Evolutionary conservation across 2,329 filamentous ascomycete species (phyloP).

Genomic region (Trichoderma semiorbis): DNA sequence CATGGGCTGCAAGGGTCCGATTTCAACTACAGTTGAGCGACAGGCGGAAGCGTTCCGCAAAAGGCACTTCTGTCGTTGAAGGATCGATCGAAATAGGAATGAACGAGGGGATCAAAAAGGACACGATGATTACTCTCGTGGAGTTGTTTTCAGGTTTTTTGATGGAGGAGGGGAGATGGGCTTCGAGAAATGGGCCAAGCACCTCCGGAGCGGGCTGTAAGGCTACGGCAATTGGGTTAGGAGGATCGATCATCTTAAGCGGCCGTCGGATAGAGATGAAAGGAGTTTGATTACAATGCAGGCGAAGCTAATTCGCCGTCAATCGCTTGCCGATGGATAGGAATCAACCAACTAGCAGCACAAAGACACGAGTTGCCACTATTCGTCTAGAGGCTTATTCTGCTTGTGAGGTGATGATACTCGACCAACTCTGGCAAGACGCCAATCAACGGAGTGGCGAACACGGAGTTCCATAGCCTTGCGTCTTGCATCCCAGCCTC

Average conservation of each 20-base stretch:
- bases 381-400: neutral
- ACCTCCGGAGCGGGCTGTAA: neutral
- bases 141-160: neutral
- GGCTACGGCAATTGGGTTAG: neutral
- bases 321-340: neutral
- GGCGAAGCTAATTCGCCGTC: neutral
- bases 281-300: neutral
- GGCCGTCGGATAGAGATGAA: slow-evolving; percentile 1
- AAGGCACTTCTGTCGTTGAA: neutral
- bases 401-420: neutral
- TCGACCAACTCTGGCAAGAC: neutral
- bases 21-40: neutral
- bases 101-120: neutral
- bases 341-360: neutral
- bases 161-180: neutral
- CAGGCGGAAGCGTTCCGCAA: neutral
- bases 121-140: neutral
- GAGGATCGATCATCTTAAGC: neutral
- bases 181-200: neutral
- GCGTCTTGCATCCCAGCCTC: neutral
- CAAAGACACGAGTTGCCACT: neutral
- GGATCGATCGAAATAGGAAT: slow-evolving; percentile 4
- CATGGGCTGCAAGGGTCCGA: neutral
- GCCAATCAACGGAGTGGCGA: neutral
- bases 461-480: neutral